phyloP scores from a whole-genome alignment of 2,329 filamentous ascomycete genomes.

The Aspergillus pseudotamarii region DNA sequence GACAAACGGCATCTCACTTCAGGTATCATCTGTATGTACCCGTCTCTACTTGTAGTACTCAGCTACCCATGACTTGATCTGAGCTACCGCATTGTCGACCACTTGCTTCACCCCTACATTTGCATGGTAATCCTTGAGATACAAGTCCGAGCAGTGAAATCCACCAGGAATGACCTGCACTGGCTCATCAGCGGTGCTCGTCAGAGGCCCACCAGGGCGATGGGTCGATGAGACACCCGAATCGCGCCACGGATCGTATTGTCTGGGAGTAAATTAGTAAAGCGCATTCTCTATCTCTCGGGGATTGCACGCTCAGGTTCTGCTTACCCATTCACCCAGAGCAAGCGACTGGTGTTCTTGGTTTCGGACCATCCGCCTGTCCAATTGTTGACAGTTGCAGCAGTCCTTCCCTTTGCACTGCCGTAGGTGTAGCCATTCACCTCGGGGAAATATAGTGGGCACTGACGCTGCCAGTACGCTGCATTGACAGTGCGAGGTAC shows the following conservation, averaged over 20 bases:
- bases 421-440: neutral
- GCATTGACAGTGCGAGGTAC: slow-evolving; percentile 55
- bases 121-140: slow-evolving; percentile 47
- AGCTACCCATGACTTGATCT: slow-evolving; percentile 43
- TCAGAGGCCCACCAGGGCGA: slow-evolving; percentile 28
- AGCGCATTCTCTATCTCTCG: rapidly evolving
- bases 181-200: slow-evolving; percentile 51
- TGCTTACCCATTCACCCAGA: slow-evolving; percentile 59
- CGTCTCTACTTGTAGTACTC: neutral
- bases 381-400: slow-evolving; percentile 52
- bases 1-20: too few relatives aligned
- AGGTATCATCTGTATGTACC: too few relatives aligned
- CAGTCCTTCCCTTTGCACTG: neutral
- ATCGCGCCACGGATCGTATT: neutral
- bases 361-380: slow-evolving; percentile 60
- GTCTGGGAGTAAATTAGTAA: neutral
- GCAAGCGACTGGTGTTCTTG: slow-evolving; percentile 53
- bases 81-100: slow-evolving; percentile 52
- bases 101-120: slow-evolving; percentile 54
- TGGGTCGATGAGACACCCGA: neutral
- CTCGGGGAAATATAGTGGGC: slow-evolving; percentile 53
- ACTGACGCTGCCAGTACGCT: slow-evolving; percentile 60
- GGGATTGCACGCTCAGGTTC: neutral
- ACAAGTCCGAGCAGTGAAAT: slow-evolving; percentile 60
- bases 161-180: slow-evolving; percentile 57